These are phyloP conservation scores for Aleurites moluccanus DNA, from an alignment of 441 rosid species.

Conservation along the genomic window DNA sequence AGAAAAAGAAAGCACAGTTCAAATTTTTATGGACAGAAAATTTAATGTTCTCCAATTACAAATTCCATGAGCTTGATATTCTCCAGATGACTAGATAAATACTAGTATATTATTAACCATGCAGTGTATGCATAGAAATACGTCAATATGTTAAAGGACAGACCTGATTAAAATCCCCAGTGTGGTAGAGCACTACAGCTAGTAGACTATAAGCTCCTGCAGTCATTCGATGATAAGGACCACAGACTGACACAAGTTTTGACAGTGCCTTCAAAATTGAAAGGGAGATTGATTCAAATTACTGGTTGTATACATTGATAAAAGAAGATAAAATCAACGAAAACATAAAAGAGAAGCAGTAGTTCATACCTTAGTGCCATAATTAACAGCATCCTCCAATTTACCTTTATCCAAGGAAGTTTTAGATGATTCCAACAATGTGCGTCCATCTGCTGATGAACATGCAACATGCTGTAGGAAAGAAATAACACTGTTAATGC, in stretches of 20 bases:
- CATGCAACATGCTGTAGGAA: conserved; percentile 74
- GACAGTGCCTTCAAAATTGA: conserved; percentile 65
- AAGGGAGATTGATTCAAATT: conserved; percentile 25
- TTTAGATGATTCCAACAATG: conserved; percentile 86
- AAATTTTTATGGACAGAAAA: background rate
- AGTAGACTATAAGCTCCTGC: conserved; percentile 93
- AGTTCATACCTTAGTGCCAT: conserved; percentile 68
- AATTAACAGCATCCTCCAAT: conserved; percentile 81
- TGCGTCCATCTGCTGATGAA: conserved; percentile 83
- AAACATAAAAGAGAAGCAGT: background rate
- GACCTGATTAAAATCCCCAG: conserved; percentile 95
- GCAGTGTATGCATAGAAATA: conserved; percentile 10
- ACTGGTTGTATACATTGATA: background rate
- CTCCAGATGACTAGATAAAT: background rate
- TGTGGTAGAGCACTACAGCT: conserved; percentile 90
- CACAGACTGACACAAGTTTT: conserved; percentile 87
- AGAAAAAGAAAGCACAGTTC: background rate
- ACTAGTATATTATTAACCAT: background rate
- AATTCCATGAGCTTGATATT: conserved; percentile 3
- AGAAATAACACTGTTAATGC: conserved; percentile 29
- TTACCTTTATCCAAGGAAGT: conserved; percentile 87
- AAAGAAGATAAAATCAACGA: background rate
- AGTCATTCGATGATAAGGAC: conserved; percentile 83
- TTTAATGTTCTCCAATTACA: background rate
- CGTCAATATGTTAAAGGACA: conserved; percentile 23